Conservation (phyloP, 2,329 filamentous ascomycete species). For the Fusarium subglutinans region DNA sequence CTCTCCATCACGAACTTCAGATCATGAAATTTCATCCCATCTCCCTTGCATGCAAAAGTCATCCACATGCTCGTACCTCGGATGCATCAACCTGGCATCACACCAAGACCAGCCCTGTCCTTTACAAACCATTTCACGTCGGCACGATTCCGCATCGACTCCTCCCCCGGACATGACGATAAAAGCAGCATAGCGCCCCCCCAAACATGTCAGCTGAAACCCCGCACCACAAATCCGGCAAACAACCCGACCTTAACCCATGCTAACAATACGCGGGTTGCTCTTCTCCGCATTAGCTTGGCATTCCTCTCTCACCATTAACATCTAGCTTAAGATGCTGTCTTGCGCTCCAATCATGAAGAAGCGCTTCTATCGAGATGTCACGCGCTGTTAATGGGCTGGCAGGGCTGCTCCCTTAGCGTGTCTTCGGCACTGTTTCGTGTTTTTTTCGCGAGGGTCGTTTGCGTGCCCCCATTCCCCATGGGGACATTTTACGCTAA, state of each 20-base stretch:
- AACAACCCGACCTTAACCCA: neutral
- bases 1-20: neutral
- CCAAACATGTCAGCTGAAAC: constrained; percentile 2
- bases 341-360: constrained; percentile 8
- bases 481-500: neutral
- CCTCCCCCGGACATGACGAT: neutral
- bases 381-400: constrained; percentile 7
- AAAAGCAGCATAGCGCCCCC: neutral
- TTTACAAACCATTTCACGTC: neutral
- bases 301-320: neutral
- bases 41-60: neutral
- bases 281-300: neutral
- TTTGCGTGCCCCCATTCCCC: neutral
- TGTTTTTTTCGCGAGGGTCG: neutral
- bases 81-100: neutral
- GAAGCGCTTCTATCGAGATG: constrained; percentile 5
- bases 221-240: neutral
- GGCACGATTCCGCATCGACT: neutral
- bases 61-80: neutral
- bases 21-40: neutral
- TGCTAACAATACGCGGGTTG: neutral
- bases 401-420: neutral
- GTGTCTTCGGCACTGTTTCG: neutral
- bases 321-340: neutral
- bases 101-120: neutral